Percentiles rank a stretch among this genome's conserved stretches.
Evolutionary conservation across 306 rosid species (phyloP).

Genomic region (Citrullus colocynthis): DNA sequence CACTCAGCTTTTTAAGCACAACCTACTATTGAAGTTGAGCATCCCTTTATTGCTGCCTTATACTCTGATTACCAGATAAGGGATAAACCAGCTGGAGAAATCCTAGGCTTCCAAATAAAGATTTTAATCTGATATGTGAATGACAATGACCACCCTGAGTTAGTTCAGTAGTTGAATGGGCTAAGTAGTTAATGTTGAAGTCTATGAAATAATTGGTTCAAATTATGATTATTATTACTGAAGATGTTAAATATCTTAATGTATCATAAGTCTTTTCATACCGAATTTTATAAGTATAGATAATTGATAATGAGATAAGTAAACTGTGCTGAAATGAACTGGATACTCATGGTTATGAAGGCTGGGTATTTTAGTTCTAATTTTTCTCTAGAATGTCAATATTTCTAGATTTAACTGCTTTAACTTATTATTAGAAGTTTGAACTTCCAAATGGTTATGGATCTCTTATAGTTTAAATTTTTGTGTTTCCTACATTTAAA

Average conservation of each 20-base stretch:
- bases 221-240: neutral
- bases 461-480: neutral
- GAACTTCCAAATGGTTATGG: neutral
- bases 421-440: neutral
- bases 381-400: neutral
- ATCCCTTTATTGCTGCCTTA: neutral
- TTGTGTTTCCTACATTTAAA: neutral
- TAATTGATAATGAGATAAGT: neutral
- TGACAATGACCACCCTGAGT: neutral
- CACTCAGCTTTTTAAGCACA: neutral
- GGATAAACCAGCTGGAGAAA: neutral
- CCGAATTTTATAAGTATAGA: neutral
- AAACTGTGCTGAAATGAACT: neutral
- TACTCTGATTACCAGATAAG: neutral
- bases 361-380: neutral
- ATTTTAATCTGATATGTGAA: neutral
- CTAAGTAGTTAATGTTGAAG: neutral
- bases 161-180: neutral
- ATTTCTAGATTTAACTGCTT: neutral
- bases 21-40: neutral
- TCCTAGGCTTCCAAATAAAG: neutral
- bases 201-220: neutral
- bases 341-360: neutral
- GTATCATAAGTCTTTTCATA: neutral
- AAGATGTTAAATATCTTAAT: neutral